Percentiles rank a stretch among this genome's conserved stretches.
Evolutionary conservation across 768 basidiomycete genomes (phyloP).

Genomic region (Tulasnella sp.): DNA sequence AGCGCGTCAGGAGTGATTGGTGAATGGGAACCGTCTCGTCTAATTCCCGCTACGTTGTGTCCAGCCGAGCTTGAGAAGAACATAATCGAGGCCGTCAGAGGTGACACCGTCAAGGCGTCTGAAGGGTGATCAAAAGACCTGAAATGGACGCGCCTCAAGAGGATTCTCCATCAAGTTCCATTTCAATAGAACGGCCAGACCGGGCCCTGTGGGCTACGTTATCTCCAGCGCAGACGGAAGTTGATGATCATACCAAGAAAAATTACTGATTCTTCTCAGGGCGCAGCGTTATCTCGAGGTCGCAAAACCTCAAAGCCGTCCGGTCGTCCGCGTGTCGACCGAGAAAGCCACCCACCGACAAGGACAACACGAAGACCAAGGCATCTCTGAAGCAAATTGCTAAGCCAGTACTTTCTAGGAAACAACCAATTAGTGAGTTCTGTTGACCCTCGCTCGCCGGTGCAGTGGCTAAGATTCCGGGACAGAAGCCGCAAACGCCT

Average conservation of each 20-base stretch:
- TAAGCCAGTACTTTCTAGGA: neutral
- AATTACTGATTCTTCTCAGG: neutral
- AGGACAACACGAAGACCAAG: neutral
- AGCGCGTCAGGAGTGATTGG: neutral
- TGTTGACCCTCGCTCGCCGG: neutral
- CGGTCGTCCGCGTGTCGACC: neutral
- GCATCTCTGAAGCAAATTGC: neutral
- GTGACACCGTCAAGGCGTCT: neutral
- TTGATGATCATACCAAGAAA: neutral
- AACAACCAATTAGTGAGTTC: neutral
- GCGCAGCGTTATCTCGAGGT: neutral
- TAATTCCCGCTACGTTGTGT: neutral
- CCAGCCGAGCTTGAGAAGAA: neutral
- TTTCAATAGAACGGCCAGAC: neutral
- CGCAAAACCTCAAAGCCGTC: neutral
- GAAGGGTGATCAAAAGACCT: neutral
- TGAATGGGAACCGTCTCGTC: neutral
- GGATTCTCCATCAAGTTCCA: neutral
- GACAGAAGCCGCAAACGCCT: neutral
- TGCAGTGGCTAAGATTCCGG: neutral
- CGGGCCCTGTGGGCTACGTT: neutral
- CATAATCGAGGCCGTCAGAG: neutral
- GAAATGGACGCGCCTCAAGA: neutral
- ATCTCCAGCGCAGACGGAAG: neutral
- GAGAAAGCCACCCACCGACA: neutral